Base-by-base conservation (phyloP, 768 basidiomycete species). In the Clathrus columnatus region DNA sequence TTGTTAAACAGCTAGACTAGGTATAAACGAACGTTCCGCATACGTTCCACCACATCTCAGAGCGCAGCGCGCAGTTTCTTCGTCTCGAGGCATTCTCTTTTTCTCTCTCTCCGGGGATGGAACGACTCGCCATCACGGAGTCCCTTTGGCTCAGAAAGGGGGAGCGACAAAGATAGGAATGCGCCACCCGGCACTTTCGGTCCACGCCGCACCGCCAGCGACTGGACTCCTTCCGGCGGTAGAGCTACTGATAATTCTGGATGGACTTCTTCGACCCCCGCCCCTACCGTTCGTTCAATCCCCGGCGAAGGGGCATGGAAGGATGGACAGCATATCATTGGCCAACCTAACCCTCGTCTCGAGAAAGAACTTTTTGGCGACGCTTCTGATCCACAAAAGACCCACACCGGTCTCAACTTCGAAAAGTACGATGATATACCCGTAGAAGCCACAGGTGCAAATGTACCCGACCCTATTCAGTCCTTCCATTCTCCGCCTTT, bases 361-460 rank as follows among this genome's bases (percentile, higher is more conserved):
- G 96, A 99, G 75, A 93, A 91, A 73, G 94, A 97, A 66, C 85
- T 99, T 36, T 99, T 86, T 63, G 96, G 96, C 53, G 93, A 95
- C 60, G 77, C 79, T 41, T 75, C 80, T 46, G 95, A 97, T 69
- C 81, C 85, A 21, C 83, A 82, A 57, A 90, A 89, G 67, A 87
- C 96, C 69, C 85, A 91, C 67, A 95, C 94, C 44, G 96, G 96
- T 60, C 97, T 99, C 75, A 99, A 99, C 75, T 99, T 99, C 67
- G 96, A 99, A 75, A 96, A 96, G 72, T 99, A 98, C 65, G 96
- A 96, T 71, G 95, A 98, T 69, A 99, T 99, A 67, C 96, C 96
- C 60, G 94, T 99, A 62, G 96, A 98, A 73, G 95, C 94, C 30
- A 98, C 95, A 48, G 96, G 96, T 62, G 84, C 85, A 58, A 89